Evolutionary conservation across 1,284 basidiomycete genomes (phyloP).

Genomic region (Pseudozyma tsukubaensis): DNA sequence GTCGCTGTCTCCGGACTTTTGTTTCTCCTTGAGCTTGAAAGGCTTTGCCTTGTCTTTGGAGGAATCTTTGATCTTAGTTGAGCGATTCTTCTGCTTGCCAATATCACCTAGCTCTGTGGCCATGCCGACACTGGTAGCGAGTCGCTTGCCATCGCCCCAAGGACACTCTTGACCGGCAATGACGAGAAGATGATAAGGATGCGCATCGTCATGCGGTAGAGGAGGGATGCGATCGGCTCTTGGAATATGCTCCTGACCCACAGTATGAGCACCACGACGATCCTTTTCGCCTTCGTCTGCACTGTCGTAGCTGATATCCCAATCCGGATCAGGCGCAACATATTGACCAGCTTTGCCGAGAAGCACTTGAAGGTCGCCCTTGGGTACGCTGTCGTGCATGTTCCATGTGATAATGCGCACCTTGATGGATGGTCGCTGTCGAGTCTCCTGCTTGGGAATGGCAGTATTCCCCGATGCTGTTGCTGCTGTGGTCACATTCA

Average conservation of each 20-base stretch:
- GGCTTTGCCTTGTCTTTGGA: constrained; percentile 43
- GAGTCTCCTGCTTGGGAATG: not conserved
- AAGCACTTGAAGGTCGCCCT: constrained; percentile 82
- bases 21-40: constrained; percentile 43
- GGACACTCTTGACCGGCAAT: constrained; percentile 77
- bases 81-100: constrained; percentile 41
- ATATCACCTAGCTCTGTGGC: constrained; percentile 63
- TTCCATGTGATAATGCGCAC: constrained; percentile 72
- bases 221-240: constrained; percentile 60
- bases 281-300: constrained; percentile 27
- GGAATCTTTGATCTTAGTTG: constrained; percentile 38
- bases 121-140: constrained; percentile 61
- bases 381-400: constrained; percentile 71
- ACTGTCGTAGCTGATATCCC: constrained; percentile 53
- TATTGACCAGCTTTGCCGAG: constrained; percentile 77
- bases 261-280: constrained; percentile 41
- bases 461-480: not conserved
- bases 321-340: constrained; percentile 64
- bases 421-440: constrained; percentile 68
- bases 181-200: constrained; percentile 83
- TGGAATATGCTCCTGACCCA: constrained; percentile 54
- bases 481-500: not conserved
- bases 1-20: constrained; percentile 37
- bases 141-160: constrained; percentile 62
- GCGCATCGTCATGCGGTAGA: constrained; percentile 68